Percentiles rank a stretch among this genome's conserved stretches.
Conservation (phyloP, 2,329 filamentous ascomycete species). For the Paecilomyces formosus region DNA sequence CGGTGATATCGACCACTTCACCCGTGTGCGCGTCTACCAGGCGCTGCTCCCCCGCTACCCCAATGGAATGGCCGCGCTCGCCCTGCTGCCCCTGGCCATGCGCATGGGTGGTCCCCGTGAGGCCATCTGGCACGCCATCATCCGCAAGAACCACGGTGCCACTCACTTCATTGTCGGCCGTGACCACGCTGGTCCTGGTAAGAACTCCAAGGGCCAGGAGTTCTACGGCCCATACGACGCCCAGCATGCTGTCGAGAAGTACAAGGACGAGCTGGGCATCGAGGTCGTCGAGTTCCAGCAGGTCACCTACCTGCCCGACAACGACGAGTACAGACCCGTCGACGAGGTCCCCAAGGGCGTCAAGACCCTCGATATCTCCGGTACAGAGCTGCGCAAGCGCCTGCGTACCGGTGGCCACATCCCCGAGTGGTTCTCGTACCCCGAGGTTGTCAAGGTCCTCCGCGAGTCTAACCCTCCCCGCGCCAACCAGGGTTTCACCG, state of each 20-base stretch:
- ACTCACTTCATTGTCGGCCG: conserved; percentile 99
- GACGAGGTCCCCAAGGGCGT: conserved; percentile 79
- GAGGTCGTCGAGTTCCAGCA: conserved; percentile 99
- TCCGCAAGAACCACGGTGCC: conserved; percentile 98
- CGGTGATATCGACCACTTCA: conserved; percentile 99
- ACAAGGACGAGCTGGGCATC: conserved; percentile 92
- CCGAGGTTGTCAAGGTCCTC: conserved; percentile 93
- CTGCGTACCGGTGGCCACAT: conserved; percentile 89
- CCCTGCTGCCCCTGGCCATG: conserved; percentile 93
- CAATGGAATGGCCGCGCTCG: conserved; percentile 97
- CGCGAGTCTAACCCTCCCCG: conserved; percentile 93
- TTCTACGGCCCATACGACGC: conserved; percentile 99
- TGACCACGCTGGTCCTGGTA: conserved; percentile 95
- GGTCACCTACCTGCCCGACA: conserved; percentile 98
- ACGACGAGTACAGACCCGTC: conserved; percentile 90
- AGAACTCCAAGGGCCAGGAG: conserved; percentile 94
- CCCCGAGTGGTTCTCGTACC: conserved; percentile 99
- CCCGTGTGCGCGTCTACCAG: conserved; percentile 96
- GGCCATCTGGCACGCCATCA: conserved; percentile 99
- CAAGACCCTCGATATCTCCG: conserved; percentile 81
- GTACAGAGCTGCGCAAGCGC: conserved; percentile 84
- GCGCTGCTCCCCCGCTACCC: conserved; percentile 92
- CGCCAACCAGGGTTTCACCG: conserved; percentile 87
- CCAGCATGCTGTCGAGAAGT: conserved; percentile 92
- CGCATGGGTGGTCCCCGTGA: conserved; percentile 97